These are phyloP conservation scores for Maudiozyma barnettii DNA, from an alignment of 805 yeast species.

Conservation along the genomic window DNA sequence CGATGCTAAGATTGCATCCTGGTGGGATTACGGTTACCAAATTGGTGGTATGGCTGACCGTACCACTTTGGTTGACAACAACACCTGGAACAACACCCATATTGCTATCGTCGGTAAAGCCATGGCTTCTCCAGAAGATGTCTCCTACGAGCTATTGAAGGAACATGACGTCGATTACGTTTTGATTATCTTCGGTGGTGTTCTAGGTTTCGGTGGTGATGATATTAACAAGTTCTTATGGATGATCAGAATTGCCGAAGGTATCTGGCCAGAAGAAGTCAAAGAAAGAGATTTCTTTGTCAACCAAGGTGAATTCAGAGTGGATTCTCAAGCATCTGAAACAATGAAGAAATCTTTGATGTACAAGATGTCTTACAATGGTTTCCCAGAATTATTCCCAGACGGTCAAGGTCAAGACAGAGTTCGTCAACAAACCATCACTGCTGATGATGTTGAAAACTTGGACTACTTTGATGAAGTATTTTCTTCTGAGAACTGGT, in stretches of 20 bases:
- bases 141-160: slow-evolving; percentile 76
- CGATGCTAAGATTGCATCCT: slow-evolving; percentile 91
- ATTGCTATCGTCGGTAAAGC: slow-evolving; percentile 99
- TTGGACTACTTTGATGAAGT: slow-evolving; percentile 85
- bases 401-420: slow-evolving; percentile 62
- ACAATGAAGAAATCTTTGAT: slow-evolving; percentile 84
- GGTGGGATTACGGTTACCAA: slow-evolving; percentile 99
- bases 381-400: slow-evolving; percentile 64
- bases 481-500: slow-evolving; percentile 92
- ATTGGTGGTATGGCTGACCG: slow-evolving; percentile 99
- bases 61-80: slow-evolving; percentile 95
- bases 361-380: slow-evolving; percentile 91
- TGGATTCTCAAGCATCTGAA: slow-evolving; percentile 71
- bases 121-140: slow-evolving; percentile 83
- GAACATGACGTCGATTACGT: slow-evolving; percentile 94
- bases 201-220: slow-evolving; percentile 89
- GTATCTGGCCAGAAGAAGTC: slow-evolving; percentile 99
- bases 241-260: slow-evolving; percentile 99
- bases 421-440: slow-evolving; percentile 77
- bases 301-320: slow-evolving; percentile 75
- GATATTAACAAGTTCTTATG: slow-evolving; percentile 93
- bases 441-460: slow-evolving; percentile 38
- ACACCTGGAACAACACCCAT: slow-evolving; percentile 98
- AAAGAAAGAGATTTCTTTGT: slow-evolving; percentile 79
- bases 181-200: slow-evolving; percentile 86